Evolutionary conservation across 2,329 filamentous ascomycete species (phyloP), one percentile per base, ranked within the genome.

Genomic region (Spiromastix sp.): DNA sequence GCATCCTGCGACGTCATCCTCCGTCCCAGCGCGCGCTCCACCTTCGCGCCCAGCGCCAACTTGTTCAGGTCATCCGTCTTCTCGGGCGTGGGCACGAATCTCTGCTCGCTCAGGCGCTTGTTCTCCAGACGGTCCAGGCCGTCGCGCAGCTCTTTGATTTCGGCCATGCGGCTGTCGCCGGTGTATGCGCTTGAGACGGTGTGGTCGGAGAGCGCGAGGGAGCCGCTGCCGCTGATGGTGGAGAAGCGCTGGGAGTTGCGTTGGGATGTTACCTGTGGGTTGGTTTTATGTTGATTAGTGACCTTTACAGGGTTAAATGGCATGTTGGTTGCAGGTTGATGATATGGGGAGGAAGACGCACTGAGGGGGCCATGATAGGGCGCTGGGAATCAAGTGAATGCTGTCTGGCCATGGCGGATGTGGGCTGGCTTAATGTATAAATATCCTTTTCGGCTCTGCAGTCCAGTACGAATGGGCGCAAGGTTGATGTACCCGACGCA

Each of bases 1-100:
- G 87, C 87, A 51, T 95, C 87, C 61, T 95, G 87, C 47, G 82
- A 67, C 18, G 75, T 81, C 86, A 94, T 91, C 52, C 87, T 76
- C 46, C 86, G 73, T 47, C 81, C 81, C 37, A 95, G 74, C 15
- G 87, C 86, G 41, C 87, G 78, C 57, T 94, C 86, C 26, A 94
- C 74, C 66, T 94, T 94, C 41, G 86, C 86, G 31, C 86, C 83
- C 34, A 94, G 73, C 24, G 86, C 86, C 39, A 93, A 72, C 66
- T 93, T 93, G 66, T 77, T 79, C 60, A 93, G 69, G 56, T 81
- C 79, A 51, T 85, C 82, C 13, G 72, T 76, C 70, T 93, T 93
- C 60, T 89, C 78, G 43, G 81, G 75, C 55, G 70, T 81, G 44
- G 87, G 75, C 38, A 77, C 70, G 53, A 87, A 87, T 48, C 87